These are phyloP conservation scores for Rhizopogon rudus DNA, from an alignment of 768 basidiomycete genomes.

Conservation along the genomic window DNA sequence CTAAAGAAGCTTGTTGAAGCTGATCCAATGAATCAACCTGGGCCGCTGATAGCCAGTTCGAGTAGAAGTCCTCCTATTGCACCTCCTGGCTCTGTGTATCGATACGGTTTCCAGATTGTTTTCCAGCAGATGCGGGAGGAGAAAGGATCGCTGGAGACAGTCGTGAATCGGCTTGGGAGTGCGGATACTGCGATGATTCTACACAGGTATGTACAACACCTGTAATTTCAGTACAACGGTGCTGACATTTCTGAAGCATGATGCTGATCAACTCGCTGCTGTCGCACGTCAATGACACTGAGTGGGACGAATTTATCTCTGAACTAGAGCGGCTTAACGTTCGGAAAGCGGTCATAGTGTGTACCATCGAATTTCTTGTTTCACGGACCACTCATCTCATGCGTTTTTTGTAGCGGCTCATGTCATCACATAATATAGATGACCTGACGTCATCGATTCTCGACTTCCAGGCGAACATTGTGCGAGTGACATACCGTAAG, in stretches of 20 bases:
- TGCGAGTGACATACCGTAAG: constrained; percentile 74
- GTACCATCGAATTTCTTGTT: constrained; percentile 23
- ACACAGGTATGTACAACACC: constrained; percentile 50
- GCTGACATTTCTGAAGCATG: constrained; percentile 45
- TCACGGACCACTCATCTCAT: constrained; percentile 13
- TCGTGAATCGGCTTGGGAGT: constrained; percentile 74
- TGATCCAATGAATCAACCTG: constrained; percentile 65
- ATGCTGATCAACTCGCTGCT: constrained; percentile 87
- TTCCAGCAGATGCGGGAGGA: constrained; percentile 80
- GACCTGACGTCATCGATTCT: constrained; percentile 81
- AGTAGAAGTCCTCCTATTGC: constrained; percentile 48
- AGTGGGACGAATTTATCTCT: constrained; percentile 76
- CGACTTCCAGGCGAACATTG: constrained; percentile 84
- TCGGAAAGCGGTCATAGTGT: constrained; percentile 75
- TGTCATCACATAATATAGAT: constrained; percentile 77
- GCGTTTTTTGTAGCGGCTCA: constrained; percentile 52
- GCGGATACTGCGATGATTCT: constrained; percentile 84
- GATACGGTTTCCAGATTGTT: constrained; percentile 80
- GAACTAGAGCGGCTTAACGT: constrained; percentile 75
- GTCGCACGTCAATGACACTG: constrained; percentile 68
- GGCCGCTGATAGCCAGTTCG: constrained; percentile 52
- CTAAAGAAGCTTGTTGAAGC: constrained; percentile 88
- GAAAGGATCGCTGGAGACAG: constrained; percentile 66
- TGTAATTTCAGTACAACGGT: too few relatives aligned
- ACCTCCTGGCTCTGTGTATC: constrained; percentile 70